Conservation (phyloP, 371 early-diverging fungal species). For the Gilbertella persicaria region DNA sequence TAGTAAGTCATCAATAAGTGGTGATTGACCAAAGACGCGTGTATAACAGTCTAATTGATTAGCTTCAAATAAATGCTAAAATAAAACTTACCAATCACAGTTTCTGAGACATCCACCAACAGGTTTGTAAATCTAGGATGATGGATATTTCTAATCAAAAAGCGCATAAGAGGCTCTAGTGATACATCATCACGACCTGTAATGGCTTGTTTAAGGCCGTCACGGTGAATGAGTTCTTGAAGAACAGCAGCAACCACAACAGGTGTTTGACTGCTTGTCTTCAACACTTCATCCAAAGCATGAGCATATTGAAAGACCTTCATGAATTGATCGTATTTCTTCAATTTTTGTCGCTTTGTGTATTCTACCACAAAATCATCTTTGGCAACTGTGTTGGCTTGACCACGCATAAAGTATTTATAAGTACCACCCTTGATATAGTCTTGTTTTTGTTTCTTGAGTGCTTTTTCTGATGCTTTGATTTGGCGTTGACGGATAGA, state of each 20-base stretch:
- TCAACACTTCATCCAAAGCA: slow-evolving; percentile 80
- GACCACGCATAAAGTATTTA: slow-evolving; percentile 76
- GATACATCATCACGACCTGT: slow-evolving; percentile 86
- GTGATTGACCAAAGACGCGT: slow-evolving; percentile 76
- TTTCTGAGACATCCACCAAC: slow-evolving; percentile 74
- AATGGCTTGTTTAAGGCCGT: slow-evolving; percentile 77
- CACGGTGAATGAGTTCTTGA: slow-evolving; percentile 88
- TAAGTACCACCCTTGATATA: slow-evolving; percentile 60
- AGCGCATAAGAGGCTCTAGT: slow-evolving; percentile 80
- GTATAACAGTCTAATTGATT: slow-evolving; percentile 72
- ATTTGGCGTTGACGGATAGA: slow-evolving; percentile 81
- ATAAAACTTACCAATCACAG: slow-evolving; percentile 65
- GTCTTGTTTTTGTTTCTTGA: slow-evolving; percentile 49
- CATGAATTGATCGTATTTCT: slow-evolving; percentile 80
- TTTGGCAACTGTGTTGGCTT: slow-evolving; percentile 35
- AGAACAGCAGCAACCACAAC: slow-evolving; percentile 72
- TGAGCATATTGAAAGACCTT: slow-evolving; percentile 83
- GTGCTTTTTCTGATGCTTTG: slow-evolving; percentile 56
- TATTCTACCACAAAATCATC: slow-evolving; percentile 76
- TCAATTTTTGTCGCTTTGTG: slow-evolving; percentile 58
- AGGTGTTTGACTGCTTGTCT: slow-evolving; percentile 50
- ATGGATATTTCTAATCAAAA: slow-evolving; percentile 75
- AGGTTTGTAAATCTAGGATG: slow-evolving; percentile 78
- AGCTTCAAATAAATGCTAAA: neutral
- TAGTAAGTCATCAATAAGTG: slow-evolving; percentile 70